A percentile compares a stretch with the other conserved stretches of the same genome.
Evolutionary conservation across 805 yeast species (phyloP).

Genomic region (Yamadazyma insecticola): DNA sequence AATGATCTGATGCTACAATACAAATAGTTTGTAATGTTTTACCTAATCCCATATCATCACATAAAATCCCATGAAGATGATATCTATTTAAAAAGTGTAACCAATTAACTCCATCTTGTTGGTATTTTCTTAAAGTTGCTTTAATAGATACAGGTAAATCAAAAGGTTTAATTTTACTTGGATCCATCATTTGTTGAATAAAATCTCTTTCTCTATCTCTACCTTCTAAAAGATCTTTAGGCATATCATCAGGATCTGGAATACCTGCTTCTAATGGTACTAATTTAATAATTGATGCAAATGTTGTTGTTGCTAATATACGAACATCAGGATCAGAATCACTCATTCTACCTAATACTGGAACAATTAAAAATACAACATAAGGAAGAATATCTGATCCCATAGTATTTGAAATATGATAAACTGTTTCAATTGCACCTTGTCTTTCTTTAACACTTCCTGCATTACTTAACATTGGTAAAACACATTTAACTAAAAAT

Average conservation of each 20-base stretch:
- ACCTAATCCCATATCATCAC: constrained; percentile 99
- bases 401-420: constrained; percentile 81
- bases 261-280: constrained; percentile 98
- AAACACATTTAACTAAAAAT: constrained; percentile 65
- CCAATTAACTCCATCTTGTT: constrained; percentile 99
- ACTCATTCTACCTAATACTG: constrained; percentile 96
- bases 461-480: constrained; percentile 80
- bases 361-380: constrained; percentile 91
- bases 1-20: constrained; percentile 94
- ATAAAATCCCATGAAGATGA: constrained; percentile 92
- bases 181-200: constrained; percentile 97
- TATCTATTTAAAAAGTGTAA: constrained; percentile 90
- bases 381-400: constrained; percentile 88
- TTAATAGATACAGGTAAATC: constrained; percentile 85
- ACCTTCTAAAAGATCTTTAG: constrained; percentile 75
- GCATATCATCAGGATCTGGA: constrained; percentile 91
- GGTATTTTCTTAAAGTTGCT: constrained; percentile 90
- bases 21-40: constrained; percentile 96
- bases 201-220: constrained; percentile 93
- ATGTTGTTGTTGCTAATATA: constrained; percentile 86
- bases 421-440: constrained; percentile 90
- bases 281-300: constrained; percentile 90
- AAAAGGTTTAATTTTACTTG: constrained; percentile 82
- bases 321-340: constrained; percentile 89
- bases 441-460: constrained; percentile 70